Evolutionary conservation across 2,329 filamentous ascomycete genomes (phyloP), one percentile per base, ranked within the genome.

Genomic region (Ceratocystis albifundus): DNA sequence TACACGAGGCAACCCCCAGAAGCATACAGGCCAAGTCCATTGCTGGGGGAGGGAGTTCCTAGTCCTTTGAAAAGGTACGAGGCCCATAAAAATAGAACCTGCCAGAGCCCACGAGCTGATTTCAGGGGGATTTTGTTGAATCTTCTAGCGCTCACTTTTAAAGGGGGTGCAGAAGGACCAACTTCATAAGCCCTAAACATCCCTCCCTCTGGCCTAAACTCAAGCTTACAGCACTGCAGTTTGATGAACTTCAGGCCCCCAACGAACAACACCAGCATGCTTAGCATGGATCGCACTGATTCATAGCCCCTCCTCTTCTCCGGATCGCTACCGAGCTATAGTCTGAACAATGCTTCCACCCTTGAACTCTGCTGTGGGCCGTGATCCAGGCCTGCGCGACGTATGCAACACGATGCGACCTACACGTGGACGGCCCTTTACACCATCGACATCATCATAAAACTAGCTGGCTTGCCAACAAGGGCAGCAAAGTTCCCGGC

Each of bases 101-200:
- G n/a, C 25, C 25, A 59, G 30, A 59, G 30, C 17, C 55, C 32
- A n/a, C 28, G 1, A 59, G 55, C 55, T 59, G 55, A 59, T 36
- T 59, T 59, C 55, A 59, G 28, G 55, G 28, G 28, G 28, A n/a
- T n/a, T 36, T 6, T 32, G n/a, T 10, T 36, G 28, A 41, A 41
- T 8, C 55, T 59, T 59, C 55, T 59, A 59, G 55, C 28, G 28
- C 55, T 59, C 25, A 59, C 55, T 36, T 20, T 32, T n/a, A 10
- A 30, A n/a, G 32, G 55, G 55, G 22, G 15, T 36, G 17, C 55
- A 59, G 55, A 59, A 36, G 55, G 2, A 32, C 55, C 8, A 53
- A n/a, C 15, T 25, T 6, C 28, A 36, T 59, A 36, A 36, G 55
- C 55, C 55, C 20, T 59, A 59, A 59, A 32, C 55, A 53, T 22